Evolutionary conservation across 192 early-diverging fungal species (phyloP).

Genomic region (Funneliformis geosporum): DNA sequence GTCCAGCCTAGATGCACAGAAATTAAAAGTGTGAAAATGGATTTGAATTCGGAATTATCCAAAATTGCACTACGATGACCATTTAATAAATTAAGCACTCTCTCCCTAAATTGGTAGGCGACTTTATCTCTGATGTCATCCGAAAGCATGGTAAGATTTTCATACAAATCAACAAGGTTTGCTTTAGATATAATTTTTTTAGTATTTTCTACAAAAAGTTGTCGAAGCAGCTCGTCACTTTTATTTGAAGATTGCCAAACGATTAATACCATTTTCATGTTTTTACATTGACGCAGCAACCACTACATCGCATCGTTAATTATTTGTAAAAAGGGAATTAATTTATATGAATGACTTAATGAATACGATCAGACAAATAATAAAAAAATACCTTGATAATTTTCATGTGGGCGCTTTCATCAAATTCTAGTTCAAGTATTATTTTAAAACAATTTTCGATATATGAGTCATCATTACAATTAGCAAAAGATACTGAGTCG

Average conservation of each 20-base stretch:
- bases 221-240: background rate
- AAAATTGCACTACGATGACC: too few relatives aligned
- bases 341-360: background rate
- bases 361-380: background rate
- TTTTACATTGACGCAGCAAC: background rate
- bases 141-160: too few relatives aligned
- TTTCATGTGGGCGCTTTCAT: background rate
- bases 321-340: background rate
- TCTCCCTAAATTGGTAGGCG: background rate
- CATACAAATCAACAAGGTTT: too few relatives aligned
- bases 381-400: background rate
- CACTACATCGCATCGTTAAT: background rate
- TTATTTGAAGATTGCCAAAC: background rate
- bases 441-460: background rate
- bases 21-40: too few relatives aligned
- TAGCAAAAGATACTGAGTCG: background rate
- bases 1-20: too few relatives aligned
- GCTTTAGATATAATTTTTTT: too few relatives aligned
- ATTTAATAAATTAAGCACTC: background rate
- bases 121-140: too few relatives aligned
- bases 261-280: background rate
- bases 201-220: too few relatives aligned
- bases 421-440: background rate
- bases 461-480: background rate
- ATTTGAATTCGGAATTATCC: too few relatives aligned